These are phyloP conservation scores for Tetradesmus obliquus DNA, from an alignment of 139 green algal species.

Conservation along the genomic window DNA sequence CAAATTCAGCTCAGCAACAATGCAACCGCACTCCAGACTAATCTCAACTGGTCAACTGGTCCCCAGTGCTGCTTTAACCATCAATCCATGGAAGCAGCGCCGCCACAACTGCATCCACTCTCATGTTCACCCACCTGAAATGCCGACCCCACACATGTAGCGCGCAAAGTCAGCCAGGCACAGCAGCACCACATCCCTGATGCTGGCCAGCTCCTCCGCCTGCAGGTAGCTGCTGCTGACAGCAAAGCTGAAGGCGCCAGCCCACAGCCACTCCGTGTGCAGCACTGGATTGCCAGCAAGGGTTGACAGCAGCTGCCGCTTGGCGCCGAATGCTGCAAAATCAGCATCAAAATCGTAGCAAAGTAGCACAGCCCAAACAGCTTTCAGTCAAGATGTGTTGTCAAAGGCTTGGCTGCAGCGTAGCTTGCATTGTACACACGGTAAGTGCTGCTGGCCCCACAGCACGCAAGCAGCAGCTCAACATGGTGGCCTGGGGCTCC, in stretches of 20 bases:
- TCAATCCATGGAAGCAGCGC: too few species aligned
- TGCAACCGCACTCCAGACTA: too few species aligned
- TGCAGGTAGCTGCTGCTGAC: slow-evolving; percentile 25
- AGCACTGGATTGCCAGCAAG: slow-evolving; percentile 15
- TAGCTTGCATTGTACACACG: not conserved
- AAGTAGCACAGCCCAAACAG: not conserved
- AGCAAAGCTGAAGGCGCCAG: slow-evolving; percentile 9
- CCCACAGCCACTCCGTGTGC: slow-evolving; percentile 39
- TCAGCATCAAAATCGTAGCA: not conserved
- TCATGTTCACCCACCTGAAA: slow-evolving; percentile 8
- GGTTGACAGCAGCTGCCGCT: not conserved
- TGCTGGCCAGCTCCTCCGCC: not conserved
- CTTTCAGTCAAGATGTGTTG: not conserved
- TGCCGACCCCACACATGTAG: slow-evolving; percentile 10
- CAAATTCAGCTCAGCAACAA: too few species aligned
- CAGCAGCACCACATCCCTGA: slow-evolving; percentile 6
- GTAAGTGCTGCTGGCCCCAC: too few species aligned
- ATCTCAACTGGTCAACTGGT: too few species aligned
- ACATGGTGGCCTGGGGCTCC: too few species aligned
- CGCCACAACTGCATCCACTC: too few species aligned
- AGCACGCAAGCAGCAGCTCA: too few species aligned
- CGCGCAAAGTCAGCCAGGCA: slow-evolving; percentile 11
- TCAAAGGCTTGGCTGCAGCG: not conserved
- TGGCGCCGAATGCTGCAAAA: not conserved
- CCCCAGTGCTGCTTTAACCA: too few species aligned